Evolutionary conservation across 208 protist species (phyloP), one percentile per base, ranked within the genome.

Genomic region (Acanthamoeba quina): DNA sequence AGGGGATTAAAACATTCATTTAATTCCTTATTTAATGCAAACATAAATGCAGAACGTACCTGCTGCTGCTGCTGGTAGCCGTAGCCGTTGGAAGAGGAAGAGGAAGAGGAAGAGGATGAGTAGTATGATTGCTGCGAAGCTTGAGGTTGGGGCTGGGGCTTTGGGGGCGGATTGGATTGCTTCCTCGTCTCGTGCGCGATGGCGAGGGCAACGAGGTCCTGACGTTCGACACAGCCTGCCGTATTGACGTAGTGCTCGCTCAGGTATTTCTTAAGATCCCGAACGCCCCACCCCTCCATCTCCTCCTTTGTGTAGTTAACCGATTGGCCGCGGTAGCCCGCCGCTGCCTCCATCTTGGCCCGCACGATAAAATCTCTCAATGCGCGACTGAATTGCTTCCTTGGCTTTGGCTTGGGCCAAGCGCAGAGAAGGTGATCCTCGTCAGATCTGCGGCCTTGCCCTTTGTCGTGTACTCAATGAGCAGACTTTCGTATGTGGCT

Each of bases 191-290:
- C 83, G 56, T 90, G 29, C 83, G 15, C 24, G 15, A 72, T 13
- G 54, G 37, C 60, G 19, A 90, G 83, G 31, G 52, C 29, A 34
- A 90, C 37, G 31, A 90, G 58, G 19, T 90, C 83, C 15, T 44
- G 31, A 3, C 31, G 2, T 26, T 90, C 83, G 5, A 68, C 54
- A n/a, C 83, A 90, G 3, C 83, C 83, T 9, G 60, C 34, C 7
- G 83, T 24, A 24, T 90, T 90, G 31, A 90, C 60, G 31, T 72
- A n/a, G 52, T 72, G 56, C 3, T 90, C 83, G 37, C 26, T 34
- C 34, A 90, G 34, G 56, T 90, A 90, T 31, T 34, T 64, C 83
- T 90, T 90, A 4, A 90, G 83, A 29, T 90, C 83, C 83, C 60
- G 52, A 31, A 90, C 60, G 58, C 58, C 58, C 83, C 83, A 90